Conservation (phyloP, 2,329 filamentous ascomycete species). For the Sclerotinia minor region DNA sequence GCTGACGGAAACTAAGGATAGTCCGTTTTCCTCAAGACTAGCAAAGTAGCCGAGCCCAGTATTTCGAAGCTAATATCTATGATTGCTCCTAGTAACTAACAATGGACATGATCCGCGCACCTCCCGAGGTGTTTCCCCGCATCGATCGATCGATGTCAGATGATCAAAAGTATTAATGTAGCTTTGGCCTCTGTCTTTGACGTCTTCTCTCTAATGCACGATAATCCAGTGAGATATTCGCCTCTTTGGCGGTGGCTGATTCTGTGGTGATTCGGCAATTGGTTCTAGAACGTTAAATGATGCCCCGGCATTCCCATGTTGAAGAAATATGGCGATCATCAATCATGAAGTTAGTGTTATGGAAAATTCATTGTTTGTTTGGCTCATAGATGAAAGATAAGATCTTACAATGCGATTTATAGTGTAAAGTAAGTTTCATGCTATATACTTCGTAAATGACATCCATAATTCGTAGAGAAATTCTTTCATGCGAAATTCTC, state of each 20-base stretch:
- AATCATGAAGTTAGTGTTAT: neutral
- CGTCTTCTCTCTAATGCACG: neutral
- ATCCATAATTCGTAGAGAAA: slow-evolving; percentile 5
- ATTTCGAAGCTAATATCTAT: neutral
- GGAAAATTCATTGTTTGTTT: neutral
- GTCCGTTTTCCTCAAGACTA: neutral
- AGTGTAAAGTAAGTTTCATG: neutral
- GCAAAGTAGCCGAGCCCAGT: neutral
- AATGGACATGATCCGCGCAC: neutral
- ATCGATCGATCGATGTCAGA: neutral
- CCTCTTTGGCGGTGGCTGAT: neutral
- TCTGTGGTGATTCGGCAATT: neutral
- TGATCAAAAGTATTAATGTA: neutral
- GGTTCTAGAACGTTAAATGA: neutral
- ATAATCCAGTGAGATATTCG: neutral
- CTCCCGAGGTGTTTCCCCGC: neutral
- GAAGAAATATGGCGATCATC: neutral
- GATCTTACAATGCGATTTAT: neutral
- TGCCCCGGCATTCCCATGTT: neutral
- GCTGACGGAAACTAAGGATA: neutral
- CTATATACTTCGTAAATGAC: neutral
- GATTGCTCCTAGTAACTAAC: neutral
- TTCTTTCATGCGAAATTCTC: neutral
- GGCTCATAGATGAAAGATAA: neutral
- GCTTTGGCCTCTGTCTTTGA: neutral